Percentiles rank a stretch among this genome's conserved stretches.
These are phyloP conservation scores for Russula earlei DNA, from an alignment of 768 basidiomycete species.

Conservation along the genomic window DNA sequence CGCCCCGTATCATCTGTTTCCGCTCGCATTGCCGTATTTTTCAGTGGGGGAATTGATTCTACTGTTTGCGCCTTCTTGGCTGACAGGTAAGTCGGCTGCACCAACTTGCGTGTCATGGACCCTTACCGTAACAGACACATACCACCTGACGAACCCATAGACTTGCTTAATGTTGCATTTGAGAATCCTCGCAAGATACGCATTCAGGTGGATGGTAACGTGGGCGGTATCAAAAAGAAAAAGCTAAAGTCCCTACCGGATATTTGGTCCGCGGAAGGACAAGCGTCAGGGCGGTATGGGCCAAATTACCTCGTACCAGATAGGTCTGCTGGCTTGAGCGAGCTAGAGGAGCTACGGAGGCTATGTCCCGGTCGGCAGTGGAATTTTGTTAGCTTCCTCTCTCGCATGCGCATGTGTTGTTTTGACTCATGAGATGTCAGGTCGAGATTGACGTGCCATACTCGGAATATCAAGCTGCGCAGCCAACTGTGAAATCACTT, in stretches of 20 bases:
- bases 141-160: slow-evolving; percentile 72
- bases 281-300: slow-evolving; percentile 5
- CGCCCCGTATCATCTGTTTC: slow-evolving; percentile 17
- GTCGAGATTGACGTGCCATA: slow-evolving; percentile 83
- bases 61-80: slow-evolving; percentile 76
- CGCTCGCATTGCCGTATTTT: slow-evolving; percentile 67
- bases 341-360: slow-evolving; percentile 63
- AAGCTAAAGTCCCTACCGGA: slow-evolving; percentile 23
- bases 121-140: slow-evolving; percentile 44
- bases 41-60: slow-evolving; percentile 95
- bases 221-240: slow-evolving; percentile 36
- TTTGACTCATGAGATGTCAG: slow-evolving; percentile 29
- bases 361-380: slow-evolving; percentile 75
- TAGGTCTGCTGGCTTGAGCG: slow-evolving; percentile 68
- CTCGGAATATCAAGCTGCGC: slow-evolving; percentile 58
- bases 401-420: neutral
- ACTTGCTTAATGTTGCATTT: slow-evolving; percentile 88
- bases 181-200: slow-evolving; percentile 83
- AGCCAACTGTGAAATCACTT: slow-evolving; percentile 47
- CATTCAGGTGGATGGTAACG: slow-evolving; percentile 37
- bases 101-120: neutral
- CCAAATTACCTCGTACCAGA: slow-evolving; percentile 77
- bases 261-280: neutral
- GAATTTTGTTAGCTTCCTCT: slow-evolving; percentile 60
- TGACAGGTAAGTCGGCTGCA: slow-evolving; percentile 43